A percentile compares a stretch with the other conserved stretches of the same genome.
These are phyloP conservation scores for Trichoderma atrobrunneum DNA, from an alignment of 2,329 filamentous ascomycete genomes.

Conservation along the genomic window DNA sequence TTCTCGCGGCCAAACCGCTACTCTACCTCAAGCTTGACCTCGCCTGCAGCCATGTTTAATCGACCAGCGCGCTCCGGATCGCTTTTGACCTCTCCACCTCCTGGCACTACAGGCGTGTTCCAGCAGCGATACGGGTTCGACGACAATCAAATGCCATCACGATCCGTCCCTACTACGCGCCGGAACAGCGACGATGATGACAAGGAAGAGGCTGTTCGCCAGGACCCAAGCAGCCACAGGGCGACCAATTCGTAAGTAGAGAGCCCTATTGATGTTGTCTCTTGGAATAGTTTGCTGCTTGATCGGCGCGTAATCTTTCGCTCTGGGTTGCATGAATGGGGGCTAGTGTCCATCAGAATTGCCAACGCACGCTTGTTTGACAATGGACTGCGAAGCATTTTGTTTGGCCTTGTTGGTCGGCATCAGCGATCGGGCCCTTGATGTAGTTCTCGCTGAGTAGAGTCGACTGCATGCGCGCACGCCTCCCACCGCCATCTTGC, in stretches of 20 bases:
- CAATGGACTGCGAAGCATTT: background rate
- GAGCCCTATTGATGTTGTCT: constrained; percentile 15
- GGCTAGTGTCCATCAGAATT: background rate
- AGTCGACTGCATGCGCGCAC: background rate
- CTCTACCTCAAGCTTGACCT: constrained; percentile 83
- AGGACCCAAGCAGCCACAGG: constrained; percentile 68
- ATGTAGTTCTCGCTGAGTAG: background rate
- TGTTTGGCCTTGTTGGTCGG: background rate
- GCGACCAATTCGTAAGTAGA: constrained; percentile 74
- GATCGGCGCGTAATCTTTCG: background rate
- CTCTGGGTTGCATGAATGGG: background rate
- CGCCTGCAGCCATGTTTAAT: constrained; percentile 72
- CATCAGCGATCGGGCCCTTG: background rate
- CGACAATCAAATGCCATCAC: constrained; percentile 61
- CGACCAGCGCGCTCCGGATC: constrained; percentile 74
- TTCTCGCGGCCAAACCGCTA: constrained; percentile 85
- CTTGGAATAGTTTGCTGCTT: background rate
- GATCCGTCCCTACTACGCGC: constrained; percentile 81
- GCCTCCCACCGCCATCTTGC: background rate
- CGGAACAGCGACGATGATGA: constrained; percentile 91
- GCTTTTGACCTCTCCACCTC: constrained; percentile 74
- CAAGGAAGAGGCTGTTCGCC: constrained; percentile 70
- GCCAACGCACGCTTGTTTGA: background rate
- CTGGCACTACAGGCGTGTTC: constrained; percentile 58
- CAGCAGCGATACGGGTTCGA: constrained; percentile 56